These are phyloP conservation scores for Capsicum pubescens DNA, from an alignment of 257 asterid genomes.

Conservation along the genomic window DNA sequence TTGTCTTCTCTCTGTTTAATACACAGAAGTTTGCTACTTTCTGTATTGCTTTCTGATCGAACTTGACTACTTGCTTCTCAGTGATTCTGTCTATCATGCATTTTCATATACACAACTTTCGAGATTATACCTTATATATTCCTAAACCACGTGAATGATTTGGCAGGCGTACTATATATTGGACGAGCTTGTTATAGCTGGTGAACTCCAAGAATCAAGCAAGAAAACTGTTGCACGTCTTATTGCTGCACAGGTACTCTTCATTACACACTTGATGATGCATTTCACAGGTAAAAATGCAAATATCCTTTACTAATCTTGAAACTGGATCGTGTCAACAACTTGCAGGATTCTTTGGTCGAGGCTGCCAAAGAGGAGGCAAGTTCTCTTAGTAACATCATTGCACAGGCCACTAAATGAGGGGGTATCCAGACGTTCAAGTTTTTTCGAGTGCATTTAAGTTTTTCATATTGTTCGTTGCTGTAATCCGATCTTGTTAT, in stretches of 20 bases:
- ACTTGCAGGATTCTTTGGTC: constrained; percentile 86
- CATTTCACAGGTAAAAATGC: constrained; percentile 7
- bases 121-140: neutral
- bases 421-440: constrained; percentile 24
- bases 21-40: neutral
- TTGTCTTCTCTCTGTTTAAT: neutral
- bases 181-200: constrained; percentile 96
- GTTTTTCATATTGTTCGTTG: neutral
- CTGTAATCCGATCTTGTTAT: constrained; percentile 11
- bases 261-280: neutral
- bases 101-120: neutral
- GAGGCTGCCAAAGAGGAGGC: constrained; percentile 98
- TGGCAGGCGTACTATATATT: constrained; percentile 86
- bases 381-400: constrained; percentile 79
- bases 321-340: constrained; percentile 18
- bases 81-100: neutral
- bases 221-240: constrained; percentile 97
- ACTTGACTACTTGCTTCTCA: constrained; percentile 2
- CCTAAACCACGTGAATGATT: neutral
- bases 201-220: constrained; percentile 98
- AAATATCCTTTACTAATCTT: neutral
- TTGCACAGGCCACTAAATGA: constrained; percentile 95
- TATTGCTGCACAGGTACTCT: constrained; percentile 88
- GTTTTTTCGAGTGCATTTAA: neutral
- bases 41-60: neutral